A percentile compares a stretch with the other conserved stretches of the same genome.
Evolutionary conservation across 2,329 filamentous ascomycete genomes (phyloP).

Genomic region (Fusarium graminum): DNA sequence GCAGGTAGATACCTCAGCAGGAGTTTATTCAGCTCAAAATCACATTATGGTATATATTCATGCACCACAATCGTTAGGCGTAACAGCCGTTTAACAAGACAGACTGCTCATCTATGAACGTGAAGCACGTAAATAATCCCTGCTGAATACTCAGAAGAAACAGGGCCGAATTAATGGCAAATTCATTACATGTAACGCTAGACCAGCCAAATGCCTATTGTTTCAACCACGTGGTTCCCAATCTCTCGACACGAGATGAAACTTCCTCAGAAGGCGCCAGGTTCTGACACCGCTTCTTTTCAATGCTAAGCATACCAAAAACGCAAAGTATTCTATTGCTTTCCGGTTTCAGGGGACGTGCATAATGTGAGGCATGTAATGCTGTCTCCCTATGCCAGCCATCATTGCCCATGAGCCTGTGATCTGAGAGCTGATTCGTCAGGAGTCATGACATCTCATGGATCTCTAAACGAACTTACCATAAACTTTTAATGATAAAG

Average conservation of each 20-base stretch:
- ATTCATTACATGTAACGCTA: background rate
- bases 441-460: slow-evolving; percentile 6
- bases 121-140: background rate
- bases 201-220: slow-evolving; percentile 11
- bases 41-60: background rate
- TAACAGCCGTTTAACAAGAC: background rate
- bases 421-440: slow-evolving; percentile 41
- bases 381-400: slow-evolving; percentile 9
- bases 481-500: slow-evolving; percentile 4
- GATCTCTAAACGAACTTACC: slow-evolving; percentile 19
- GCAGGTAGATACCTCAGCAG: slow-evolving; percentile 39
- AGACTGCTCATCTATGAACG: background rate
- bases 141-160: background rate
- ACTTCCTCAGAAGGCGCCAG: slow-evolving; percentile 8
- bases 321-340: slow-evolving; percentile 14
- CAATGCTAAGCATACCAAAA: slow-evolving; percentile 21
- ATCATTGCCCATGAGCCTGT: slow-evolving; percentile 41
- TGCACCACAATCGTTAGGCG: background rate
- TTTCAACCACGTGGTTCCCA: slow-evolving; percentile 24
- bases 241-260: slow-evolving; percentile 1
- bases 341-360: slow-evolving; percentile 24
- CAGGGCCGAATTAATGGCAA: background rate
- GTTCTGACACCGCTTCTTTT: slow-evolving; percentile 34
- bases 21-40: slow-evolving; percentile 21
- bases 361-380: slow-evolving; percentile 29